Evolutionary conservation across 2,329 filamentous ascomycete genomes (phyloP).

Genomic region (Fusarium tanahbumbuense): DNA sequence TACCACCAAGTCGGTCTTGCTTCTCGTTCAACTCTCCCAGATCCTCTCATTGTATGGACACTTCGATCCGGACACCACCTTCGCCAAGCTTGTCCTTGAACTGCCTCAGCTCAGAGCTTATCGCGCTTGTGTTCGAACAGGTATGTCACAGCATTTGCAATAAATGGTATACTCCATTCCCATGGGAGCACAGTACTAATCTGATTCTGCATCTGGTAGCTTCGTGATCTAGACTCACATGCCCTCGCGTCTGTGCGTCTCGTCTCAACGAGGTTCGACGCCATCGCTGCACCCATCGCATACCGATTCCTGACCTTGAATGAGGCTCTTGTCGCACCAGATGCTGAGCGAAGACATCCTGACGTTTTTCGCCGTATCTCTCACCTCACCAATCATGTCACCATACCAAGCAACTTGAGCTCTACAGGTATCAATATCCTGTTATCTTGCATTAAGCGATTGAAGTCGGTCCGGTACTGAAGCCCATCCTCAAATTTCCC

Average conservation of each 20-base stretch:
- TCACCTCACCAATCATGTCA: conserved; percentile 55
- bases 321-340: conserved; percentile 50
- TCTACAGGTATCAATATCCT: conserved; percentile 51
- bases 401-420: conserved; percentile 55
- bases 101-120: conserved; percentile 57
- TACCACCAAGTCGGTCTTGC: conserved; percentile 22
- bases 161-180: background rate
- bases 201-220: conserved; percentile 45
- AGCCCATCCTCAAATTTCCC: background rate
- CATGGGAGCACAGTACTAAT: conserved; percentile 17
- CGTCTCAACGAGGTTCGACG: conserved; percentile 55
- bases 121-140: conserved; percentile 57
- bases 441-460: conserved; percentile 51
- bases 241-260: conserved; percentile 52
- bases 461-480: conserved; percentile 56
- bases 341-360: conserved; percentile 50
- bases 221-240: conserved; percentile 52
- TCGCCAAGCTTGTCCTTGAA: conserved; percentile 36
- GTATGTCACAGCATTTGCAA: conserved; percentile 44
- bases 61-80: conserved; percentile 13
- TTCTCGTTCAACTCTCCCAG: conserved; percentile 15
- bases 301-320: conserved; percentile 56
- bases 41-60: conserved; percentile 41
- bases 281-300: conserved; percentile 56
- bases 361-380: conserved; percentile 52